These are phyloP conservation scores for Laburnicola sp. DNA, from an alignment of 2,329 filamentous ascomycete genomes.

Conservation along the genomic window DNA sequence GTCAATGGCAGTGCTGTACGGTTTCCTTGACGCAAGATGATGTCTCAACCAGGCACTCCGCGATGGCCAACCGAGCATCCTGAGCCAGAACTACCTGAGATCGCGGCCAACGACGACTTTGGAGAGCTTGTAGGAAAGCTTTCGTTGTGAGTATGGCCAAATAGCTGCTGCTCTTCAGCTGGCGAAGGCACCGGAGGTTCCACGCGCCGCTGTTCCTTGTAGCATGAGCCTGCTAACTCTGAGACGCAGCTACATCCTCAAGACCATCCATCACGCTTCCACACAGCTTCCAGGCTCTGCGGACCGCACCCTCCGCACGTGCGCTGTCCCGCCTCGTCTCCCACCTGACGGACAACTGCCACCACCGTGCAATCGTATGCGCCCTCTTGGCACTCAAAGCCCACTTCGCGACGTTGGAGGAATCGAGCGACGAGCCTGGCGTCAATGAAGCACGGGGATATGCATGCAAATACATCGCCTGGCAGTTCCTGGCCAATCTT, in stretches of 20 bases:
- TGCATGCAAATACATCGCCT: conserved; percentile 80
- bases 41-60: conserved; percentile 36
- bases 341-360: conserved; percentile 64
- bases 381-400: conserved; percentile 76
- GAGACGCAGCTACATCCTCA: conserved; percentile 48
- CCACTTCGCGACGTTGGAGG: conserved; percentile 68
- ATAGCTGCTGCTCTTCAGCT: background rate
- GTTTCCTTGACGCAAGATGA: conserved; percentile 9
- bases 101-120: conserved; percentile 63
- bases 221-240: conserved; percentile 15
- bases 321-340: conserved; percentile 64
- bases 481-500: conserved; percentile 72
- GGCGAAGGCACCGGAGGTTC: background rate
- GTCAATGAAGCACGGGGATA: conserved; percentile 70
- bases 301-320: conserved; percentile 64
- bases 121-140: conserved; percentile 68
- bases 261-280: conserved; percentile 66
- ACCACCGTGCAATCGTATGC: conserved; percentile 71
- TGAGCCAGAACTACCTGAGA: conserved; percentile 56
- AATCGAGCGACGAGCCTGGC: conserved; percentile 61
- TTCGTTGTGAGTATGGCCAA: conserved; percentile 55
- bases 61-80: conserved; percentile 32
- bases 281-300: conserved; percentile 72
- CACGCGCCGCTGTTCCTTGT: background rate
- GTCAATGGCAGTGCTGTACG: too few species aligned